These are phyloP conservation scores for Picochlorum sp. DNA, from an alignment of 139 green algal species.

Conservation along the genomic window DNA sequence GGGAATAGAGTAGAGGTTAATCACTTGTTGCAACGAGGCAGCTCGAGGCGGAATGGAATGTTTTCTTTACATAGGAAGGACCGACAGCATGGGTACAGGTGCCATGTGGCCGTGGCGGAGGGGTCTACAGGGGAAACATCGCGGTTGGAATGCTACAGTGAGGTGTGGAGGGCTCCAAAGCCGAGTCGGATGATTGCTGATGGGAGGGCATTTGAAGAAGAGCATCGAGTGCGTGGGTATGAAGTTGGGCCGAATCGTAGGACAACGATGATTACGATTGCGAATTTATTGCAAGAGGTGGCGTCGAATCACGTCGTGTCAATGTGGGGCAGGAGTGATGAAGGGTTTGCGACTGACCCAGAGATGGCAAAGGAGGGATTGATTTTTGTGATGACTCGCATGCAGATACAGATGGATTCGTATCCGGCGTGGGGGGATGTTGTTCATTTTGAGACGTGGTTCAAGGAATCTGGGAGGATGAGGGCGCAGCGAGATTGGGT, in stretches of 20 bases:
- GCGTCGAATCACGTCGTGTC: conserved; percentile 79
- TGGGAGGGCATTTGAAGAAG: conserved; percentile 22
- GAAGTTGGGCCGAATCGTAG: conserved; percentile 69
- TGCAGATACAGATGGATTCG: conserved; percentile 81
- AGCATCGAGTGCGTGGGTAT: conserved; percentile 53
- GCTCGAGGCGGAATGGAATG: too few relatives aligned
- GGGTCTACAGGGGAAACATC: neutral
- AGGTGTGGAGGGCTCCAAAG: conserved; percentile 6
- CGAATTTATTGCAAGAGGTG: conserved; percentile 81
- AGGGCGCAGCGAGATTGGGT: conserved; percentile 71
- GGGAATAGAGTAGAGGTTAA: too few relatives aligned
- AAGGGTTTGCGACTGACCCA: conserved; percentile 73
- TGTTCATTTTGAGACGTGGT: conserved; percentile 80
- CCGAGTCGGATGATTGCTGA: conserved; percentile 15
- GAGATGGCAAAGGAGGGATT: conserved; percentile 54
- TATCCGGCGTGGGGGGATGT: conserved; percentile 87
- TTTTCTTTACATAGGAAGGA: too few relatives aligned
- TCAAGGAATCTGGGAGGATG: conserved; percentile 71
- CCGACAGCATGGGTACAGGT: too few relatives aligned
- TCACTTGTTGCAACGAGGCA: too few relatives aligned
- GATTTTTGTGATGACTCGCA: conserved; percentile 81
- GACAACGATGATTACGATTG: conserved; percentile 66
- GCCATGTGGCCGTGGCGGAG: neutral
- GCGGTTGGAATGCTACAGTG: neutral
- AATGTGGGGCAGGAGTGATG: conserved; percentile 72